Conservation (phyloP, 2,329 filamentous ascomycete species). For the Shiraia sp. region DNA sequence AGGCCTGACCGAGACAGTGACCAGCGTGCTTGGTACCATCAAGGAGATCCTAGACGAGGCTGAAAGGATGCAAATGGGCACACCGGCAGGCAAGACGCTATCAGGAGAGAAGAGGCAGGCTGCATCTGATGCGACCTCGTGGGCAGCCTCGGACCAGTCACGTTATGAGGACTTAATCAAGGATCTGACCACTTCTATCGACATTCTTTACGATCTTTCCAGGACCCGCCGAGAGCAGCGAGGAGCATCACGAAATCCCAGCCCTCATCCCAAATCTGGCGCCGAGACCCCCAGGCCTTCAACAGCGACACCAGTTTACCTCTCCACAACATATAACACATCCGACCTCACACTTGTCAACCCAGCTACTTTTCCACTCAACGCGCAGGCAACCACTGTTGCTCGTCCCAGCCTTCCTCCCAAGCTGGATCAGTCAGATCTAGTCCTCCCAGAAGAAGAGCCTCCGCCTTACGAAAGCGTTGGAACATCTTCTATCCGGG, state of each 20-base stretch:
- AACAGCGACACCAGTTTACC: slow-evolving; percentile 28
- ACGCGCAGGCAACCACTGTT: slow-evolving; percentile 15
- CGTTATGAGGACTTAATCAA: slow-evolving; percentile 75
- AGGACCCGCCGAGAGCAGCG: slow-evolving; percentile 60
- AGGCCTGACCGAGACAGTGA: slow-evolving; percentile 75
- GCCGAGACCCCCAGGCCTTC: slow-evolving; percentile 20
- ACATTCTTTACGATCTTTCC: slow-evolving; percentile 77
- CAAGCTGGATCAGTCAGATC: slow-evolving; percentile 48
- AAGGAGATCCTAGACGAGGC: slow-evolving; percentile 79
- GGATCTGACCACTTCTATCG: slow-evolving; percentile 76
- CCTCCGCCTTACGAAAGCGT: slow-evolving; percentile 55
- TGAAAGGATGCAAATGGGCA: slow-evolving; percentile 68
- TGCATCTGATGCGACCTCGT: slow-evolving; percentile 39
- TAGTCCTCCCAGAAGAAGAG: slow-evolving; percentile 51
- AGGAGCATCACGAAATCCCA: slow-evolving; percentile 15
- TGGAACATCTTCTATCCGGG: slow-evolving; percentile 49
- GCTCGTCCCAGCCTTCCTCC: slow-evolving; percentile 43
- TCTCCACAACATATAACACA: slow-evolving; percentile 42
- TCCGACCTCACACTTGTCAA: slow-evolving; percentile 52
- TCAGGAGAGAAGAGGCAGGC: slow-evolving; percentile 42
- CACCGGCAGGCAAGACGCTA: slow-evolving; percentile 37
- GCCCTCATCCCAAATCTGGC: slow-evolving; percentile 22
- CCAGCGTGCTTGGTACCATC: slow-evolving; percentile 78
- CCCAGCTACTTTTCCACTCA: slow-evolving; percentile 38
- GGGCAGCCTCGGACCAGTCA: slow-evolving; percentile 68